Evolutionary conservation across 2,329 filamentous ascomycete species (phyloP), one percentile per base, ranked within the genome.

Genomic region (Chrysosporium keratinophilum): DNA sequence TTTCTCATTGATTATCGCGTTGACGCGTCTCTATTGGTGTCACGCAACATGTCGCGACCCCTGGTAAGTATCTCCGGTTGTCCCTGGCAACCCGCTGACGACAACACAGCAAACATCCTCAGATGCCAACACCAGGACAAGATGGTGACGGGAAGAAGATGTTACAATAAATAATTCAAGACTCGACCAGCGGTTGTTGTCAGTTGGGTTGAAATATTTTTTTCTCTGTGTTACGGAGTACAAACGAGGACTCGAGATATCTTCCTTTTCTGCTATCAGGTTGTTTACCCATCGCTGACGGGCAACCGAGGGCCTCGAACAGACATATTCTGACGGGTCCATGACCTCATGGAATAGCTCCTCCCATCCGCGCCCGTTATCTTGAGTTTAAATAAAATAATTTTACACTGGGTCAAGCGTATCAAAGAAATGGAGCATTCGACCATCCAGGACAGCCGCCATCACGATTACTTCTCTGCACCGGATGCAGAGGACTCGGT

Each of bases 21-120:
- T 3, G 23, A 28, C 23, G 23, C 23, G 23, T 7, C 23, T 28
- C 7, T 7, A 37, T 37, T 37, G 35, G n/a, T 37, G 35, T 37
- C 23, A 7, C 23, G 23, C 23, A 28, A 28, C 23, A 28, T 28
- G 19, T 45, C 28, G 14, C 20, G n/a, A 45, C 5, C 44, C 44
- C 46, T 49, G 33, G 12, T 15, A 20, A 41, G 31, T 20, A 51
- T 44, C 31, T 23, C 37, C 23, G 37, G 52, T 54, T 54, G 54
- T 54, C 54, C 54, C 54, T 54, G 41, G 54, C 54, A 54, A 54
- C 41, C 37, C 10, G 28, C 15, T 11, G 20, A 37, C 10, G 39
- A 44, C 50, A 37, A 20, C 49, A 52, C 50, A 35, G 50, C 50
- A 52, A 52, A 43, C 41, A 45, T 23, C 23, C 5, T 14, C 6